These are phyloP conservation scores for Alternaria arbusti DNA, from an alignment of 2,329 filamentous ascomycete genomes.

Conservation along the genomic window DNA sequence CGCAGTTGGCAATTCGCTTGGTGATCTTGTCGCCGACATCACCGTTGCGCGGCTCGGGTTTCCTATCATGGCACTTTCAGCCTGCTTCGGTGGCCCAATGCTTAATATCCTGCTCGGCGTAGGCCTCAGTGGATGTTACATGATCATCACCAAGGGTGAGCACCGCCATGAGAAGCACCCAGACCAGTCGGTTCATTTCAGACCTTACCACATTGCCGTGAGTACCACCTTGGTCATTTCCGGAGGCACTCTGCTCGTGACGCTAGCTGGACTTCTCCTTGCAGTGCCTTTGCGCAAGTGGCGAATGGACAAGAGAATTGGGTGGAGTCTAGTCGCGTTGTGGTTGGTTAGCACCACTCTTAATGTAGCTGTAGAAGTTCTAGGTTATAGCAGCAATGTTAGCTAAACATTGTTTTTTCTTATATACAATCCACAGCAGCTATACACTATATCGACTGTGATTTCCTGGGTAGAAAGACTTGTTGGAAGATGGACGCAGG, in stretches of 20 bases:
- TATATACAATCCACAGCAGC: not conserved
- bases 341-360: slow-evolving; percentile 81
- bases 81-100: slow-evolving; percentile 98
- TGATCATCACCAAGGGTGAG: slow-evolving; percentile 76
- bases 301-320: slow-evolving; percentile 60
- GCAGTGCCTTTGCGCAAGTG: slow-evolving; percentile 67
- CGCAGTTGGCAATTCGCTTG: slow-evolving; percentile 92
- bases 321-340: slow-evolving; percentile 77
- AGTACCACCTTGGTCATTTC: slow-evolving; percentile 85
- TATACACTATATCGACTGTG: not conserved
- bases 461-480: not conserved
- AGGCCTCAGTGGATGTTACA: slow-evolving; percentile 87
- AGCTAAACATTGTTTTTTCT: slow-evolving; percentile 14
- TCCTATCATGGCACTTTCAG: slow-evolving; percentile 93
- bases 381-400: slow-evolving; percentile 45
- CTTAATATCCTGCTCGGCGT: slow-evolving; percentile 95
- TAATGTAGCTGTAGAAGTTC: slow-evolving; percentile 81
- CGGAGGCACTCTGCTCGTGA: slow-evolving; percentile 81
- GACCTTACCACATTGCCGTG: slow-evolving; percentile 82
- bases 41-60: slow-evolving; percentile 93
- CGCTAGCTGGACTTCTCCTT: slow-evolving; percentile 77
- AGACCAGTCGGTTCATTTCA: slow-evolving; percentile 67
- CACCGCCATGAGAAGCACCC: slow-evolving; percentile 72
- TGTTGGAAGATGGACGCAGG: not conserved
- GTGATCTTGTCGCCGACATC: slow-evolving; percentile 92